Evolutionary conservation across 129 eudicot species (phyloP), one percentile per base, ranked within the genome.

Genomic region (Apium graveolens): DNA sequence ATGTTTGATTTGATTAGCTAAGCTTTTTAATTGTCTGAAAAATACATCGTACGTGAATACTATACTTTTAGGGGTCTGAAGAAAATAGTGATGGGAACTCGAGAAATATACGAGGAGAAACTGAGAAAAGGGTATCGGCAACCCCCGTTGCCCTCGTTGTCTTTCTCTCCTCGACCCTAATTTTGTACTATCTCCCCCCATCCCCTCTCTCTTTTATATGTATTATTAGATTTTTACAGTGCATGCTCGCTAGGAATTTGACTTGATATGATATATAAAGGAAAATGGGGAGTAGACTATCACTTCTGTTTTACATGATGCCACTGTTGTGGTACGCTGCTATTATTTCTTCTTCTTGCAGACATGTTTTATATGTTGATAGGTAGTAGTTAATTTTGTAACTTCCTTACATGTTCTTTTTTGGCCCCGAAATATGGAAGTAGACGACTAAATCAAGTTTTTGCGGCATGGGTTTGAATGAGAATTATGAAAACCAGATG

Each of bases 61-160:
- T 1, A 41, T 10, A 41, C 16, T 44, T 44, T 44, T 2, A 16
- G 48, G 48, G 48, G 48, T 11, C 9, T 43, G 48, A 11, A 11
- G 48, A 44, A 12, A 11, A 44, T 2, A 44, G 48, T 44, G 79
- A 93, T 93, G 98, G 98, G 98, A 73, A 93, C 98, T 21, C 80
- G 98, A 75, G 97, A 91, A 78, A 95, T 91, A 37, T 93, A 93
- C 78, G 98, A 93, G 76, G 83, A 91, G 87, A 93, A 91, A 82
- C 85, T 93, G 31, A 83, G 92, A 76, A 79, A 83, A 10, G 98
- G 97, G 98, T 63, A 97, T 93, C 77, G 98, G 98, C 44, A 55
- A 93, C 34, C 89, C 98, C 37, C 86, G 97, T 4, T 91, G 98
- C 82, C 97, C 96, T 44, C 96, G 98, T 34, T 90, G 96, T 74